Evolutionary conservation across 2,329 filamentous ascomycete species (phyloP), one percentile per base, ranked within the genome.

Genomic region (Aulographum hederae): DNA sequence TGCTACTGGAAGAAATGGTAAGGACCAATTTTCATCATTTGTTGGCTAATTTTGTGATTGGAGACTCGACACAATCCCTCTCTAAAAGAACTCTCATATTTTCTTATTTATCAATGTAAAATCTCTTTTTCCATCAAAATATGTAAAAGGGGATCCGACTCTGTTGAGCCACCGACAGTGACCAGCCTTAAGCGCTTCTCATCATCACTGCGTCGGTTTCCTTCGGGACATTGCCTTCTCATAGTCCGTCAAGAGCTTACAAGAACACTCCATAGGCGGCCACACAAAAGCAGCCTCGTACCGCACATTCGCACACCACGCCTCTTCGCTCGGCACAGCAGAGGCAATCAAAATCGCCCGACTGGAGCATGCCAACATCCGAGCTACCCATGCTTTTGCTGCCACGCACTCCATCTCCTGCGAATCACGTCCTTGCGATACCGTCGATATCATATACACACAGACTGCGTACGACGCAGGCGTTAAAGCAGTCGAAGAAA

Each of bases 401-500:
- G 43, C 46, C 4, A 48, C 57, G 13, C 47, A 71, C 34, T 60
- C 42, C 48, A 37, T 30, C n/a, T 11, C 26, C 4, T 36, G 66
- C 41, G 69, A 73, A 41, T 61, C 57, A 31, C 42, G 50, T 23
- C 44, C 57, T 6, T 63, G 66, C 39, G 52, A 59, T 16, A 74
- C 70, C 0, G 57, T 71, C 2, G 69, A 75, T 43, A 50, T 73
- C 2, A 52, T 73, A 19, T 73, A 70, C 42, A 64, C 70, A 31
- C 14, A 36, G 10, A 28, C 31, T 10, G 44, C 46, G 0, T 54
- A 50, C 32, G 40, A 47, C 20, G 4, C 28, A 3, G 51, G 50
- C 1, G 42, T 48, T 16, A 37, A 41, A 12, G 53, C 57, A 3
- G 54, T 69, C 12, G 41, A 47, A 3, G 47, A 56, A 4, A 63